Evolutionary conservation across 139 green algal genomes (phyloP).

Genomic region (Chlorella sp.): DNA sequence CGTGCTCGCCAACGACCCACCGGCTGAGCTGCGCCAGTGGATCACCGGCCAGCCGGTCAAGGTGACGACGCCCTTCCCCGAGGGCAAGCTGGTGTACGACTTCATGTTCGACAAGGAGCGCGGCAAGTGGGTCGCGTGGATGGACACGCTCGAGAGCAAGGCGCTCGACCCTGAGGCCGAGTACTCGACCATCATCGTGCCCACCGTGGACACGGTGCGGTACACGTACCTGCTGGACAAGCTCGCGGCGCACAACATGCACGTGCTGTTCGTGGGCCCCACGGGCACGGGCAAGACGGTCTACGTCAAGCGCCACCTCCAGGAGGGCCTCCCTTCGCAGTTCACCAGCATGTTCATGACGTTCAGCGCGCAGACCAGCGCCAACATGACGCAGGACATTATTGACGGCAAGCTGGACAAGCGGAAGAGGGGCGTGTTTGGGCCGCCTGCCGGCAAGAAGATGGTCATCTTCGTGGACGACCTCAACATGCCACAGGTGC

Average conservation of each 20-base stretch:
- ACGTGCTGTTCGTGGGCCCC: conserved; percentile 60
- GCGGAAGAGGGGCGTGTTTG: conserved; percentile 58
- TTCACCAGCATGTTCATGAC: conserved; percentile 41
- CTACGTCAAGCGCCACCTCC: conserved; percentile 44
- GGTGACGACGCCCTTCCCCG: conserved; percentile 36
- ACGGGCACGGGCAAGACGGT: conserved; percentile 66
- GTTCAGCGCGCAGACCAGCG: conserved; percentile 69
- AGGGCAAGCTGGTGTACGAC: conserved; percentile 61
- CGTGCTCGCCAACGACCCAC: conserved; percentile 43
- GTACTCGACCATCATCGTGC: conserved; percentile 70
- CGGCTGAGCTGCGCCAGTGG: conserved; percentile 31
- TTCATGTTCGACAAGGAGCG: conserved; percentile 57
- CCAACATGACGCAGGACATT: conserved; percentile 71
- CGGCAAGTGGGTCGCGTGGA: conserved; percentile 54
- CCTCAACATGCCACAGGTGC: conserved; percentile 71
- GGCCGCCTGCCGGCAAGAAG: conserved; percentile 51
- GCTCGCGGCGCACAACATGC: conserved; percentile 50
- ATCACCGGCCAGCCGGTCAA: conserved; percentile 28
- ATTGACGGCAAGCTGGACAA: conserved; percentile 60
- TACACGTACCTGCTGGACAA: conserved; percentile 52
- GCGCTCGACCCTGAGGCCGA: conserved; percentile 39
- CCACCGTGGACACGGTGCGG: conserved; percentile 50
- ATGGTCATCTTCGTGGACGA: conserved; percentile 75
- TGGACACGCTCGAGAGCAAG: conserved; percentile 46
- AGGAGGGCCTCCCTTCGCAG: conserved; percentile 17